A percentile compares a stretch with the other conserved stretches of the same genome.
These are phyloP conservation scores for Saccharomycopsis hybrid DNA, from an alignment of 1,139 yeast species.

Conservation along the genomic window DNA sequence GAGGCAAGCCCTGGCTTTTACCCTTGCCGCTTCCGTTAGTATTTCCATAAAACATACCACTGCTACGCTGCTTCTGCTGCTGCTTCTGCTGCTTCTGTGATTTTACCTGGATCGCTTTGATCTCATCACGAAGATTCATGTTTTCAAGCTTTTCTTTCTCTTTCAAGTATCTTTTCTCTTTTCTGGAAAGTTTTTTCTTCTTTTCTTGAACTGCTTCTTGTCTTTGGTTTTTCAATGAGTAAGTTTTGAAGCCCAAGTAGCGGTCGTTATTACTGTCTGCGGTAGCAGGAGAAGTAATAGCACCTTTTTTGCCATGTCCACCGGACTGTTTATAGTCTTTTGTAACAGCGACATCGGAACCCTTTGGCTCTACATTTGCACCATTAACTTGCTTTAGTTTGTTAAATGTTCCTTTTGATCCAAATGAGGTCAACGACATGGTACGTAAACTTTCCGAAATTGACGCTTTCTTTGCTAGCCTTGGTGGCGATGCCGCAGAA, in stretches of 20 bases:
- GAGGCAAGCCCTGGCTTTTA: too few species aligned
- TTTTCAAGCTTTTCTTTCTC: conserved; percentile 14
- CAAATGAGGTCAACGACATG: conserved; percentile 6
- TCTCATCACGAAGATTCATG: conserved; percentile 15
- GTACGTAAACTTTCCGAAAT: conserved; percentile 7
- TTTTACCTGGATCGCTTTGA: conserved; percentile 9
- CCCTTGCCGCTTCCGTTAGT: too few species aligned
- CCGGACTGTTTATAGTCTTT: too few species aligned
- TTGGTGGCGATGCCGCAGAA: conserved; percentile 1
- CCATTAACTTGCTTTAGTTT: background rate
- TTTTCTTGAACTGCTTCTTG: background rate
- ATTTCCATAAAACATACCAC: too few species aligned
- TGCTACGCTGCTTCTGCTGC: too few species aligned
- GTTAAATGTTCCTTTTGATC: background rate
- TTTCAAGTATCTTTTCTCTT: conserved; percentile 16
- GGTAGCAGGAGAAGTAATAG: background rate
- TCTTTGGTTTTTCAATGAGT: background rate
- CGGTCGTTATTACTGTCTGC: background rate
- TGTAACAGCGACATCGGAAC: background rate
- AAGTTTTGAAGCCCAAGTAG: background rate
- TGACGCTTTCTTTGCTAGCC: conserved; percentile 7
- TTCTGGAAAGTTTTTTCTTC: conserved; percentile 4
- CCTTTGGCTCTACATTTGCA: too few species aligned
- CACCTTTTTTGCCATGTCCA: background rate
- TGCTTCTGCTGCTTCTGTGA: conserved; percentile 1